Conservation (phyloP, 805 yeast species). For the Starmerella apis region DNA sequence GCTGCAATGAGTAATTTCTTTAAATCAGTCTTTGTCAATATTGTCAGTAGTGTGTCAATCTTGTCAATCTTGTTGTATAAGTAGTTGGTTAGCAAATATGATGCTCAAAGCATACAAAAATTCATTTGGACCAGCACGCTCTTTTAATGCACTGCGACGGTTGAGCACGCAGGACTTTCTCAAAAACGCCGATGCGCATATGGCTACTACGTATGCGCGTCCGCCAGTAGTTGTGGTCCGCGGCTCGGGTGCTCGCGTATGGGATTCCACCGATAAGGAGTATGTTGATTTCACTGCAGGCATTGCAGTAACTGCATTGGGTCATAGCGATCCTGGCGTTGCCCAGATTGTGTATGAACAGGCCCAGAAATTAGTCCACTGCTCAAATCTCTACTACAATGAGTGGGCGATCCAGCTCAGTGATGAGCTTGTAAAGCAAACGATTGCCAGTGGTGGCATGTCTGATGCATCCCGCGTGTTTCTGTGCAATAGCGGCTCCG, state of each 20-base stretch:
- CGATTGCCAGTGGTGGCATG: conserved; percentile 70
- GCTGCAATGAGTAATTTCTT: conserved; percentile 10
- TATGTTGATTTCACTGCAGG: conserved; percentile 92
- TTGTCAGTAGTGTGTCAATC: not conserved
- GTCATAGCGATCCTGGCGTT: conserved; percentile 71
- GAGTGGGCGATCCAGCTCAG: conserved; percentile 74
- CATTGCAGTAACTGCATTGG: conserved; percentile 91
- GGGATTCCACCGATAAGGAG: conserved; percentile 63
- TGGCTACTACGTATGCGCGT: conserved; percentile 34
- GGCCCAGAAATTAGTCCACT: conserved; percentile 60
- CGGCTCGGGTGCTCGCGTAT: conserved; percentile 71
- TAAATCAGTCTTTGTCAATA: not conserved
- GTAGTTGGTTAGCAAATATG: too few relatives aligned
- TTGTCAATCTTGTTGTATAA: too few relatives aligned
- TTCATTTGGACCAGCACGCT: not conserved
- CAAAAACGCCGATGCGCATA: conserved; percentile 12
- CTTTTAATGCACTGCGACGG: not conserved
- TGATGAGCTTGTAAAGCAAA: conserved; percentile 55
- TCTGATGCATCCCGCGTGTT: conserved; percentile 63
- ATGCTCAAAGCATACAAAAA: not conserved
- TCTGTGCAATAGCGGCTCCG: conserved; percentile 64
- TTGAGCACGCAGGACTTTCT: conserved; percentile 4
- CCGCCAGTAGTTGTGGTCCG: conserved; percentile 57
- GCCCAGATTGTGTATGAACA: conserved; percentile 65
- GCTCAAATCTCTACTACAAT: conserved; percentile 78